These are phyloP conservation scores for Pseudogymnoascus destructans DNA, from an alignment of 2,329 filamentous ascomycete genomes.

Conservation along the genomic window DNA sequence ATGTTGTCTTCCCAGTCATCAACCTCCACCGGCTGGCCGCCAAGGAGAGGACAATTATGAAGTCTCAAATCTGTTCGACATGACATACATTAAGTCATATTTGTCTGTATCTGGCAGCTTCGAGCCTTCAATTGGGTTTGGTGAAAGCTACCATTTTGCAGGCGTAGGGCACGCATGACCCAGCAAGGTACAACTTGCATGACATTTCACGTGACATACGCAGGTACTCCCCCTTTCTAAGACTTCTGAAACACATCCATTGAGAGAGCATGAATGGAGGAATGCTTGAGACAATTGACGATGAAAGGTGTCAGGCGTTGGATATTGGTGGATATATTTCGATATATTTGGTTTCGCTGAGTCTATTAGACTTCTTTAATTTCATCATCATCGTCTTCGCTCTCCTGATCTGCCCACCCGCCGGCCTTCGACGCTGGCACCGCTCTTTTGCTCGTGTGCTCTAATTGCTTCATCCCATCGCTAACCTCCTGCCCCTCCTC, in stretches of 20 bases:
- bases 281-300: background rate
- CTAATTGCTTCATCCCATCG: conserved; percentile 21
- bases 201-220: background rate
- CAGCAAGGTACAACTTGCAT: background rate
- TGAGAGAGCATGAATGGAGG: background rate
- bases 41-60: background rate
- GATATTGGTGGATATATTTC: conserved; percentile 3
- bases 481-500: conserved; percentile 23
- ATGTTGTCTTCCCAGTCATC: background rate
- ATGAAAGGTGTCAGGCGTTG: background rate
- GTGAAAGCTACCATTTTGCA: background rate
- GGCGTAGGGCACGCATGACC: background rate
- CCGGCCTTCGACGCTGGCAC: conserved; percentile 13
- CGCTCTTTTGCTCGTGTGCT: conserved; percentile 8
- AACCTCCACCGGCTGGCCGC: background rate
- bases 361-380: conserved; percentile 24
- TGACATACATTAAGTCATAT: background rate
- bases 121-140: background rate
- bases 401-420: conserved; percentile 13
- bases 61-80: background rate
- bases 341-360: background rate
- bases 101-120: background rate
- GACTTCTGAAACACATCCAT: conserved; percentile 6
- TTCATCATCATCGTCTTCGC: conserved; percentile 23
- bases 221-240: background rate